Percentiles rank a stretch among this genome's conserved stretches.
phyloP scores from a whole-genome alignment of 768 basidiomycete species.

The Tylopilus plumbeoviolaceoides region DNA sequence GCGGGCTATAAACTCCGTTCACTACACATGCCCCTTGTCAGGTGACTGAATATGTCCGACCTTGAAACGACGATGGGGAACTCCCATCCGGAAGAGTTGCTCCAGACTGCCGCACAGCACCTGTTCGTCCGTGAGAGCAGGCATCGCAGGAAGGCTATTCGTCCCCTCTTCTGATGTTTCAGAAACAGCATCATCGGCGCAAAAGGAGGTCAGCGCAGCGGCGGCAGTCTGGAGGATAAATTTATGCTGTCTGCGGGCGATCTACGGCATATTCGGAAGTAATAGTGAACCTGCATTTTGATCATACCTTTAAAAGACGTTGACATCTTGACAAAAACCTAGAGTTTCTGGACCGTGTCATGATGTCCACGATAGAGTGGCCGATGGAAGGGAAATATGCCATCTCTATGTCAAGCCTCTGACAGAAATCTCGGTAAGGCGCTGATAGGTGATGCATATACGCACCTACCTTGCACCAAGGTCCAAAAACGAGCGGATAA shows the following conservation, averaged over 20 bases:
- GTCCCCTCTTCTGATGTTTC: slow-evolving; percentile 14
- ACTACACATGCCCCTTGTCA: slow-evolving; percentile 1
- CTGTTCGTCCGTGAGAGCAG: slow-evolving; percentile 32
- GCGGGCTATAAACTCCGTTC: slow-evolving; percentile 16
- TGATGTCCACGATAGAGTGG: slow-evolving; percentile 47
- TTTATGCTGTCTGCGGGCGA: slow-evolving; percentile 22
- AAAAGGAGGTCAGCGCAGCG: slow-evolving; percentile 27
- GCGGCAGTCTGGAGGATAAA: slow-evolving; percentile 26
- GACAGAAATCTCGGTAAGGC: slow-evolving; percentile 1
- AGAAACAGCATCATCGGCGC: slow-evolving; percentile 2
- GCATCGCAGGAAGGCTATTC: slow-evolving; percentile 1
- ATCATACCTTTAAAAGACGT: slow-evolving; percentile 46
- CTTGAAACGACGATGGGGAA: slow-evolving; percentile 45
- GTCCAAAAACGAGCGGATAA: slow-evolving; percentile 75
- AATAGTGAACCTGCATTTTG: background rate
- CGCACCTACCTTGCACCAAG: slow-evolving; percentile 53
- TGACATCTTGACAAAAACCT: slow-evolving; percentile 43
- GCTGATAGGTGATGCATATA: slow-evolving; percentile 6
- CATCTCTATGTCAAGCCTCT: slow-evolving; percentile 60
- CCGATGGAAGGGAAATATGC: slow-evolving; percentile 46
- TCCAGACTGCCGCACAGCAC: slow-evolving; percentile 42
- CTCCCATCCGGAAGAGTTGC: slow-evolving; percentile 38
- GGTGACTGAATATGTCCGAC: slow-evolving; percentile 28
- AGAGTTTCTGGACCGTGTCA: slow-evolving; percentile 47
- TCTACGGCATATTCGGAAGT: slow-evolving; percentile 18